Conservation (phyloP, 1,284 basidiomycete species). For the Apiotrichum sp. region DNA sequence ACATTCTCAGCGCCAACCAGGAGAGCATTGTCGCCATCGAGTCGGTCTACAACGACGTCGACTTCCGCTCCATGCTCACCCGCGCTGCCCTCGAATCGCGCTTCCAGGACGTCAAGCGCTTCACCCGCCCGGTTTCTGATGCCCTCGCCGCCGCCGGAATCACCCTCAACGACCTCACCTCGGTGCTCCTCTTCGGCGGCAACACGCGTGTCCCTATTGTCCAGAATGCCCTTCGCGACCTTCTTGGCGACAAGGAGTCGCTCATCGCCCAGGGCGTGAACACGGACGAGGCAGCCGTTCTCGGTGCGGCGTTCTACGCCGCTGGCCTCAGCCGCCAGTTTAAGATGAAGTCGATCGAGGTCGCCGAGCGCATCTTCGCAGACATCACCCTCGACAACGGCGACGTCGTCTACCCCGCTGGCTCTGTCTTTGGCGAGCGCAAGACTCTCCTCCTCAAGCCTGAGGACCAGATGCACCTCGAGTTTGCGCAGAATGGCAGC, state of each 20-base stretch:
- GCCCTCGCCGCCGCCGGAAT: slow-evolving; percentile 67
- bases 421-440: slow-evolving; percentile 67
- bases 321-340: slow-evolving; percentile 84
- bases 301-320: slow-evolving; percentile 89
- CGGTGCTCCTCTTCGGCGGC: slow-evolving; percentile 87
- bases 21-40: slow-evolving; percentile 73
- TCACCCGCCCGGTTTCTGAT: slow-evolving; percentile 67
- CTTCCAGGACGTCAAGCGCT: slow-evolving; percentile 54
- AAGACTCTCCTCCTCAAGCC: slow-evolving; percentile 56
- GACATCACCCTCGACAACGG: slow-evolving; percentile 46
- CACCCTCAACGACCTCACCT: slow-evolving; percentile 63
- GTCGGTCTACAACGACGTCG: slow-evolving; percentile 80
- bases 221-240: slow-evolving; percentile 67
- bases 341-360: slow-evolving; percentile 89
- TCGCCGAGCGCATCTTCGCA: slow-evolving; percentile 65
- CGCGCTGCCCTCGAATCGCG: slow-evolving; percentile 70
- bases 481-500: slow-evolving; percentile 56
- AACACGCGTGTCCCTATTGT: slow-evolving; percentile 86
- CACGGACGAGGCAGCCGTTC: slow-evolving; percentile 91
- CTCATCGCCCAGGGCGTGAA: slow-evolving; percentile 92
- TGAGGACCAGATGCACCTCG: slow-evolving; percentile 60
- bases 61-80: slow-evolving; percentile 73
- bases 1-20: slow-evolving; percentile 85
- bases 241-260: slow-evolving; percentile 64
- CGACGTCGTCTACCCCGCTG: slow-evolving; percentile 62